Conservation (phyloP, 1,284 basidiomycete genomes). For the Apiotrichum siamense region DNA sequence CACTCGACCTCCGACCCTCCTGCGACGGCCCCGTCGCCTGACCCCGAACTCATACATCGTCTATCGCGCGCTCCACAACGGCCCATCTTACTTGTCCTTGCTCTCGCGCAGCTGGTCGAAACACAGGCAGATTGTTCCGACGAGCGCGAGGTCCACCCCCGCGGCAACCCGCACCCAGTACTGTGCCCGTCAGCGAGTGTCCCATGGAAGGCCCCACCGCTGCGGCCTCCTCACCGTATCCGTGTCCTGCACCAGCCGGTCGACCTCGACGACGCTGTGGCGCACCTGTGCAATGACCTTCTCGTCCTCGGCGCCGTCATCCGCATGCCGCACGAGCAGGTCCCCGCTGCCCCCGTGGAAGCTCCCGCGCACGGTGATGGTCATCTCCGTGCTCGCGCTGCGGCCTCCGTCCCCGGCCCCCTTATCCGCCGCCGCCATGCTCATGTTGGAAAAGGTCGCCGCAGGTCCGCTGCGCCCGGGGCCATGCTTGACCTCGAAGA, state of each 20-base stretch:
- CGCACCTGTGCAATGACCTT: conserved; percentile 37
- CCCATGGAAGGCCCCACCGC: neutral
- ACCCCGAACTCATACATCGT: no score
- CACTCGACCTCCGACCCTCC: no score
- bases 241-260: conserved; percentile 33
- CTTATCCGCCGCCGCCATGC: no score
- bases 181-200: conserved; percentile 15
- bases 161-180: conserved; percentile 47
- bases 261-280: conserved; percentile 30
- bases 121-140: conserved; percentile 48
- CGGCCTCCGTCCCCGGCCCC: neutral
- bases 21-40: no score
- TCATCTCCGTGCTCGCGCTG: neutral
- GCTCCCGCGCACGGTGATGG: conserved; percentile 25
- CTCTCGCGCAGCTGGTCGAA: conserved; percentile 38
- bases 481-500: conserved; percentile 22
- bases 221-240: conserved; percentile 33
- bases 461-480: neutral
- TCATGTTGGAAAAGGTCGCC: conserved; percentile 18
- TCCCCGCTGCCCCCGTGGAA: conserved; percentile 39
- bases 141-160: conserved; percentile 47
- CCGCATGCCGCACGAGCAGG: no score
- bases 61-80: no score
- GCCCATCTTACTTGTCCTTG: no score
- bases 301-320: conserved; percentile 20